Base-by-base conservation (phyloP, 1,139 yeast species). In the Pichia sp. region DNA sequence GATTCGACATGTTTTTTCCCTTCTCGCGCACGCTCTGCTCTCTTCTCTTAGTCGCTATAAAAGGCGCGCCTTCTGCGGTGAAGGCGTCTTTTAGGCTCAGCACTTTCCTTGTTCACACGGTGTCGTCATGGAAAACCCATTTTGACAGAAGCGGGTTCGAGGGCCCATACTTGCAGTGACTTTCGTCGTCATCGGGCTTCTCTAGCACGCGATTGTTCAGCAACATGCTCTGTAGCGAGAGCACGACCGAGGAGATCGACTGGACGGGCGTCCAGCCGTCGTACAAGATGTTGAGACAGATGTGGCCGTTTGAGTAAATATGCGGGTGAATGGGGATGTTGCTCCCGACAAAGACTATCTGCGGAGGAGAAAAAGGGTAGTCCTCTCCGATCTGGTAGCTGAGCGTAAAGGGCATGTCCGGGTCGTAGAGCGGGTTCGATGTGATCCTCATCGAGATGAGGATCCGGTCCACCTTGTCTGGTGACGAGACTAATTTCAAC, bases 231-330 rank as follows among this genome's bases (percentile, higher is more conserved):
- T 85, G 92, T 19, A 86, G 67, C 31, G 89, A 82, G 23, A 86
- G 60, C 26, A 82, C 68, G 0, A 84, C 73, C 6, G 82, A 73
- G 49, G 76, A 76, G 3, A 85, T 72, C 1, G 82, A 75, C 58
- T 85, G 85, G 0, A 85, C 84, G 0, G 92, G 92, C 0, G 89
- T 77, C 93, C 93, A 86, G 48, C 80, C 87, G 7, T 79, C 77
- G 1, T 87, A 90, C 32, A 86, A 69, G 6, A 81, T 66, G 64
- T 82, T 81, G 31, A 84, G 71, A 65, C 93, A 86, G 15, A 85
- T 85, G 63, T 85, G 90, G 1, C 92, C 93, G 62, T 85, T 85
- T 44, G 85, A 77, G 64, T 86, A 86, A 2, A 86, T 75, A 64
- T 86, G 92, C 0, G 92, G 92, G 64, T 86, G 90, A 1, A 82